Percentiles rank a stretch among this genome's conserved stretches.
phyloP scores from a whole-genome alignment of 768 basidiomycete genomes.

The Tricholoma terreum region DNA sequence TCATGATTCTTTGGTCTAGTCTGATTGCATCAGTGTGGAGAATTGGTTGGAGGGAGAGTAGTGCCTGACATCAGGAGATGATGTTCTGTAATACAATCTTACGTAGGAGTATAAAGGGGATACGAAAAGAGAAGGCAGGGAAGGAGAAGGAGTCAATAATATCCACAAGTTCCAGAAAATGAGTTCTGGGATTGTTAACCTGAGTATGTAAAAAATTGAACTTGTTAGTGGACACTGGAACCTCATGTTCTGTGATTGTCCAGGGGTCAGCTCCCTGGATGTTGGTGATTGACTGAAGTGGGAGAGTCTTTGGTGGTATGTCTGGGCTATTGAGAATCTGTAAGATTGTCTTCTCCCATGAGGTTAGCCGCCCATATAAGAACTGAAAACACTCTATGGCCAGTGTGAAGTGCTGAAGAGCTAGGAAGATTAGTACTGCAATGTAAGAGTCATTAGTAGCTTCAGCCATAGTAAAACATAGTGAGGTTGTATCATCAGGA shows the following conservation, averaged over 20 bases:
- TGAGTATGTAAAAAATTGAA: slow-evolving; percentile 16
- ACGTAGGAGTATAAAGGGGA: neutral
- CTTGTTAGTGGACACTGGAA: too few species aligned
- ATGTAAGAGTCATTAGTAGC: slow-evolving; percentile 23
- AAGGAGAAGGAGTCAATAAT: too few species aligned
- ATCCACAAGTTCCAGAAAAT: neutral
- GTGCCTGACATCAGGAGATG: neutral
- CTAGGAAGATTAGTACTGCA: too few species aligned
- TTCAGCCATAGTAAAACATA: slow-evolving; percentile 18
- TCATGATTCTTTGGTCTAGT: slow-evolving; percentile 14
- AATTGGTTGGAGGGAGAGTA: slow-evolving; percentile 1
- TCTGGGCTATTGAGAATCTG: slow-evolving; percentile 11
- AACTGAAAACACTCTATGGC: slow-evolving; percentile 17
- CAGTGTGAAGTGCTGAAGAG: too few species aligned
- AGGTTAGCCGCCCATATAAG: slow-evolving; percentile 14
- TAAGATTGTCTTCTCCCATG: slow-evolving; percentile 15
- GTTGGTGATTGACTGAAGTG: slow-evolving; percentile 2
- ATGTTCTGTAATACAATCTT: too few species aligned
- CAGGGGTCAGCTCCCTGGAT: slow-evolving; percentile 5
- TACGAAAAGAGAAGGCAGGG: neutral
- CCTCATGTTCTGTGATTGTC: slow-evolving; percentile 6
- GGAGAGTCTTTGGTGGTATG: neutral
- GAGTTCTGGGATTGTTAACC: neutral
- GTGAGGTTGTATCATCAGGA: neutral
- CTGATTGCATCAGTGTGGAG: slow-evolving; percentile 10